These are phyloP conservation scores for Ogataea nakhonphanomensis DNA, from an alignment of 805 yeast species.

Conservation along the genomic window DNA sequence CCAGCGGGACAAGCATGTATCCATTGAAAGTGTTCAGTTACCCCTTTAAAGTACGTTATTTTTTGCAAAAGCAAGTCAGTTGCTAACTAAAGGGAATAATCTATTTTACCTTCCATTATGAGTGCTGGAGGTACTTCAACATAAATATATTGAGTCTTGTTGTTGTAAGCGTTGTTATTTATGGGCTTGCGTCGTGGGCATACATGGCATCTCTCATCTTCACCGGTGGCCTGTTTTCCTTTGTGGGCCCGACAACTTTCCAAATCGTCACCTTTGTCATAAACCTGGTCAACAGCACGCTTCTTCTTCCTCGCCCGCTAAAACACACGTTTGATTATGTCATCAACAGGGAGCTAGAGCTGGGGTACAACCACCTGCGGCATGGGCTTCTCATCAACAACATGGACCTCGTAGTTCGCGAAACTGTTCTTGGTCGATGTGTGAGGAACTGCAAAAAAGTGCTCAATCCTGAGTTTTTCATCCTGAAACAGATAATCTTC, in stretches of 20 bases:
- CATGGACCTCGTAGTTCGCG: conserved; percentile 27
- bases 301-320: conserved; percentile 33
- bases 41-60: conserved; percentile 19
- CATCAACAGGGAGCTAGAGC: conserved; percentile 18
- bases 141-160: conserved; percentile 24
- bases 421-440: conserved; percentile 24
- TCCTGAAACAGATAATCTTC: conserved; percentile 35
- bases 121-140: conserved; percentile 27
- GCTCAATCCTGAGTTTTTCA: conserved; percentile 40
- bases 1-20: conserved; percentile 7
- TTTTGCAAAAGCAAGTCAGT: not conserved
- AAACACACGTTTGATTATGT: conserved; percentile 32
- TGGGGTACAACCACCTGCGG: conserved; percentile 23
- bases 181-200: conserved; percentile 16
- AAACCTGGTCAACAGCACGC: conserved; percentile 25
- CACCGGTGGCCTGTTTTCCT: conserved; percentile 26
- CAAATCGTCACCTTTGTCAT: conserved; percentile 33
- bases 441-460: conserved; percentile 17
- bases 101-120: conserved; percentile 22
- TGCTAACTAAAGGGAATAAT: conserved; percentile 23
- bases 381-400: conserved; percentile 24
- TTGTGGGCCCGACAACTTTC: conserved; percentile 25
- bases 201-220: conserved; percentile 17
- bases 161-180: conserved; percentile 18
- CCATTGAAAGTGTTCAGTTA: conserved; percentile 11